Evolutionary conservation across 371 early-diverging fungal species (phyloP), one percentile per base, ranked within the genome.

Genomic region (Choanephora cucurbitarum): DNA sequence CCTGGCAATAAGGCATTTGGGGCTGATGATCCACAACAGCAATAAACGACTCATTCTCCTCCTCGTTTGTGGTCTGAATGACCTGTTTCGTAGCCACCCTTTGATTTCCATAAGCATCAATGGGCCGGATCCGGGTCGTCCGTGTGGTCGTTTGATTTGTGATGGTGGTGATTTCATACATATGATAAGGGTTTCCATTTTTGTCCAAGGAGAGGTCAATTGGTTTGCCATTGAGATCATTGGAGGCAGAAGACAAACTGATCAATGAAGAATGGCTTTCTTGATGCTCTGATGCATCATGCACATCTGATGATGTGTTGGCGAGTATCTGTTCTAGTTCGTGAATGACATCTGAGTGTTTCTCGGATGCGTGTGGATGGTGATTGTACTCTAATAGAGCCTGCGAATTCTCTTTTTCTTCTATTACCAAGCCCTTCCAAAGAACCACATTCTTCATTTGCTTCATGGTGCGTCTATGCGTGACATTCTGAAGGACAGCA

Each of bases 401-500:
- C 51, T 61, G 19, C 21, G 57, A 55, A 14, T 62, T 55, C 55
- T 66, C 67, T 37, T 56, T 44, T 28, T 73, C 65, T 17, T 65
- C 66, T 2, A 69, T 54, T 8, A 80, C 75, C 0, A 75, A 48
- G 1, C 80, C 81, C 39, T 77, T 71, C 67, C 78, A 80, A 1
- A 80, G 28, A 4, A 72, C 53, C 49, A 66, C 72, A 32, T 69
- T 61, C 21, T 69, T 56, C 49, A 74, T 67, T 55, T 70, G 57
- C 34, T 73, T 62, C 67, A 75, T 66, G 17, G 73, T 75, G 22
- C 82, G 74, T 10, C 80, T 72, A 45, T 80, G 80, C 10, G 88
- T 92, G 15, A 90, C 85, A 39, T 84, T 84, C 60, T 93, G 94
- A 7, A 93, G 72, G 41, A 90, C 88, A 1, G 87, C 86, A 75